Base-by-base conservation (phyloP, 768 basidiomycete species). In the Paxillus ammoniavirescens region DNA sequence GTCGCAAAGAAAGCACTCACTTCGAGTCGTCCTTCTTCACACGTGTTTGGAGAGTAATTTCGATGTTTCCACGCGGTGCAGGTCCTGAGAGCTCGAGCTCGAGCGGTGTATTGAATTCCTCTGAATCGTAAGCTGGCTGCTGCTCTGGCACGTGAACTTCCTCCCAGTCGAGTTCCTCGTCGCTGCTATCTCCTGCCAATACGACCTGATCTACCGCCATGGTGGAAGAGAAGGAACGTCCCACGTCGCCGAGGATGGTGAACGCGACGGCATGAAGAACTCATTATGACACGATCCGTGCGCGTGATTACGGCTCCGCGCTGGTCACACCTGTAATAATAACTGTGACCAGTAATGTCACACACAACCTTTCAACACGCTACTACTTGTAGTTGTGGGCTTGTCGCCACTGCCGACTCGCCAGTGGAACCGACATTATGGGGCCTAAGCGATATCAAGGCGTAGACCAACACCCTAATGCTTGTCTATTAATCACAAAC, bases 161-260 rank as follows among this genome's bases (percentile, higher is more conserved):
- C 67, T 91, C 88, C 89, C 88, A 90, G 65, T 91, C 89, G 55
- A 82, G 76, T 40, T 89, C 89, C 61, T 89, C 85, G 61, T 88
- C 86, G 31, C 74, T 76, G 48, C 67, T 67, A 30, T 70, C 68
- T 1, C 55, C 62, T 7, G 59, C 55, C 18, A 65, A 41, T 8
- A 60, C 62, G 31, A 42, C 52, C 37, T 55, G 58, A 42, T 65
- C 61, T 5, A 44, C 45, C 36, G n/a, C 42, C 44, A 61, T 71
- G 47, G 15, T 46, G 43, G 40, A 15, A 37, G 10, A 45, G 30
- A 21, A 36, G 28, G 36, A 18, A 8, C 23, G 44, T 30, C 49
- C 23, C 54, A 52, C 56, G 37, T 55, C 43, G 53, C 44, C 28
- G 23, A 48, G 40, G 45, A 54, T 48, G 14, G 42, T 35, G 52